These are phyloP conservation scores for Pythium aquatile DNA, from an alignment of 352 stramenopile species.

Conservation along the genomic window DNA sequence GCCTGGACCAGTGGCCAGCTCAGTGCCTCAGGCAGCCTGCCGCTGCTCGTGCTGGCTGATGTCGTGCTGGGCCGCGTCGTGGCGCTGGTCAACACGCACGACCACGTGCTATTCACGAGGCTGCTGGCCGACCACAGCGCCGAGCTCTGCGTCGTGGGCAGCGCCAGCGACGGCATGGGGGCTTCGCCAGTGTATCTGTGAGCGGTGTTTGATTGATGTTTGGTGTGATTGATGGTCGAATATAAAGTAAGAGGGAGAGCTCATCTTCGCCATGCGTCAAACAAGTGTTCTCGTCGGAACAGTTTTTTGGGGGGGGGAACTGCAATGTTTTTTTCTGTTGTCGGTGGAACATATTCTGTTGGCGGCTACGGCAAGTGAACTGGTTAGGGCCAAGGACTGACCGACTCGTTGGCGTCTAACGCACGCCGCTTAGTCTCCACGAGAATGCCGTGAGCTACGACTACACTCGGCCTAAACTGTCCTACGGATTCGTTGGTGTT, in stretches of 20 bases:
- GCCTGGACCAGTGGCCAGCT: slow-evolving; percentile 15
- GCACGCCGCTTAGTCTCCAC: background rate
- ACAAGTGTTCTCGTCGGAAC: slow-evolving; percentile 1
- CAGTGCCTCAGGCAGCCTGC: slow-evolving; percentile 28
- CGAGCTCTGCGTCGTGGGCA: slow-evolving; percentile 29
- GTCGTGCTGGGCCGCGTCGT: slow-evolving; percentile 37
- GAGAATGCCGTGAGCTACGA: too few species aligned
- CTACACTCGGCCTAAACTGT: background rate
- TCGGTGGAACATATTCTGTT: too few species aligned
- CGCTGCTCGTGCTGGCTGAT: slow-evolving; percentile 45
- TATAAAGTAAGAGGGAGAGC: slow-evolving; percentile 1
- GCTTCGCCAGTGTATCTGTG: slow-evolving; percentile 27
- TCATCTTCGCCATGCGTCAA: background rate
- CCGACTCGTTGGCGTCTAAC: background rate
- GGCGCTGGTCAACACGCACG: slow-evolving; percentile 33
- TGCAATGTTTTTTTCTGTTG: background rate
- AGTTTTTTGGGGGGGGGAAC: background rate
- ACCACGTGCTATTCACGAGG: slow-evolving; percentile 42
- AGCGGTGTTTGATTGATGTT: background rate
- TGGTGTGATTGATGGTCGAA: background rate
- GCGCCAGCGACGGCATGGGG: background rate
- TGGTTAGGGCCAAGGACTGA: background rate
- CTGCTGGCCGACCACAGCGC: slow-evolving; percentile 45
- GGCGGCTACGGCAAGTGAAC: too few species aligned
- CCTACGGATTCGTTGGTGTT: slow-evolving; percentile 8